Conservation (phyloP, 2,329 filamentous ascomycete genomes). For the Cladophialophora exuberans region DNA sequence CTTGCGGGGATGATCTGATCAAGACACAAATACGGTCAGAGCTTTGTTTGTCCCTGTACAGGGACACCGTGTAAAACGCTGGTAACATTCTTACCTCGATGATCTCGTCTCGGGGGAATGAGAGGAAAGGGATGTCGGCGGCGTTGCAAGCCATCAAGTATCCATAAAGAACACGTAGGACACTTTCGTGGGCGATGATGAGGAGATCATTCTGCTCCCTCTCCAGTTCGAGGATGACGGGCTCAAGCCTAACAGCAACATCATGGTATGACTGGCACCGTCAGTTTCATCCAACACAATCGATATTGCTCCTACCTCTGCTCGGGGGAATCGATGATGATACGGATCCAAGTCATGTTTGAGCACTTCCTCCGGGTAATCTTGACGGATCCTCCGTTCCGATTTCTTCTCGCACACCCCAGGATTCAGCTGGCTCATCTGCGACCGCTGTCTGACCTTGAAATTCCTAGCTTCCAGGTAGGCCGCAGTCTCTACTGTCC, state of each 20-base stretch:
- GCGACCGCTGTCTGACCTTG: slow-evolving; percentile 85
- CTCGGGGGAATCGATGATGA: slow-evolving; percentile 92
- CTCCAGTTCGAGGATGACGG: slow-evolving; percentile 95
- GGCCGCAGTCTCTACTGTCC: slow-evolving; percentile 88
- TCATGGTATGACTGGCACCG: slow-evolving; percentile 85
- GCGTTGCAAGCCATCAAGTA: slow-evolving; percentile 99
- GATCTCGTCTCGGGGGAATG: slow-evolving; percentile 95
- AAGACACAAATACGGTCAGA: slow-evolving; percentile 13
- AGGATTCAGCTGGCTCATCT: slow-evolving; percentile 97
- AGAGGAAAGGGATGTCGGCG: slow-evolving; percentile 86
- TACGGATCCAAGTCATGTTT: slow-evolving; percentile 96
- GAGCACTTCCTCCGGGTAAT: slow-evolving; percentile 87
- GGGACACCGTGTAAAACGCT: too few relatives aligned
- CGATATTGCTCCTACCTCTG: slow-evolving; percentile 65
- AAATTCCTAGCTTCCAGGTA: slow-evolving; percentile 78
- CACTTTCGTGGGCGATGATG: slow-evolving; percentile 96
- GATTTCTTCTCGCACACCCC: slow-evolving; percentile 94
- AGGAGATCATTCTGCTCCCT: slow-evolving; percentile 96
- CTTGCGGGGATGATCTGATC: slow-evolving; percentile 85
- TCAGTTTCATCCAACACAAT: slow-evolving; percentile 8
- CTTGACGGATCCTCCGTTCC: slow-evolving; percentile 74
- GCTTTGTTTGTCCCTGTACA: not conserved
- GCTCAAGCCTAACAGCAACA: slow-evolving; percentile 94
- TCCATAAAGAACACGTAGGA: slow-evolving; percentile 93
- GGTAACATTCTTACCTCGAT: slow-evolving; percentile 68